phyloP scores from a whole-genome alignment of 1,284 basidiomycete genomes.

The Rhodotorula sp. region DNA sequence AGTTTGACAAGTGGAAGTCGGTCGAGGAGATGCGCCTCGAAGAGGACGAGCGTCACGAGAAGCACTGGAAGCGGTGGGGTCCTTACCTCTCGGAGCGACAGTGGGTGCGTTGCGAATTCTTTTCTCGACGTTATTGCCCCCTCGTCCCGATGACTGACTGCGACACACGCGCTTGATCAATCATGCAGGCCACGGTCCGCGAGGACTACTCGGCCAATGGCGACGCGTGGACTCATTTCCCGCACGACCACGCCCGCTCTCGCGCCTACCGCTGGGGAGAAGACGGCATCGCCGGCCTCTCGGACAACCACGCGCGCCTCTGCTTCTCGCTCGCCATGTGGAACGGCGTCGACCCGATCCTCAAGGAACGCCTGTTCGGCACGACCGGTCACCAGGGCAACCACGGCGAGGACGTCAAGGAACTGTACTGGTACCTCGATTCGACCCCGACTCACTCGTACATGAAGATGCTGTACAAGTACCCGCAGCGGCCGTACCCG shows the following conservation, averaged over 20 bases:
- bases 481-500: slow-evolving; percentile 86
- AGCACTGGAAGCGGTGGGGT: slow-evolving; percentile 98
- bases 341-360: slow-evolving; percentile 91
- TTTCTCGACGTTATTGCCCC: neutral
- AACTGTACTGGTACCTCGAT: slow-evolving; percentile 97
- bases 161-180: neutral
- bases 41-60: slow-evolving; percentile 64
- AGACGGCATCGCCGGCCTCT: slow-evolving; percentile 93
- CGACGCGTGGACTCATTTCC: slow-evolving; percentile 97
- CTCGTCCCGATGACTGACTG: slow-evolving; percentile 1
- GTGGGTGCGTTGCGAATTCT: slow-evolving; percentile 66
- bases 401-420: slow-evolving; percentile 98
- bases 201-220: slow-evolving; percentile 97
- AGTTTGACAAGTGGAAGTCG: slow-evolving; percentile 45
- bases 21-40: slow-evolving; percentile 57
- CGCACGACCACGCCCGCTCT: slow-evolving; percentile 90
- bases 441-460: slow-evolving; percentile 98
- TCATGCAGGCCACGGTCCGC: slow-evolving; percentile 82
- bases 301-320: slow-evolving; percentile 91
- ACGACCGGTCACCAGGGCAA: slow-evolving; percentile 94
- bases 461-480: slow-evolving; percentile 72
- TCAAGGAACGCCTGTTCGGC: slow-evolving; percentile 93
- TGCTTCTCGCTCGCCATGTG: slow-evolving; percentile 88
- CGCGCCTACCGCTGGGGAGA: slow-evolving; percentile 98
- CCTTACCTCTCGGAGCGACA: slow-evolving; percentile 95